Evolutionary conservation across 2,329 filamentous ascomycete genomes (phyloP), one percentile per base, ranked within the genome.

Genomic region (Diaporthe destruens): DNA sequence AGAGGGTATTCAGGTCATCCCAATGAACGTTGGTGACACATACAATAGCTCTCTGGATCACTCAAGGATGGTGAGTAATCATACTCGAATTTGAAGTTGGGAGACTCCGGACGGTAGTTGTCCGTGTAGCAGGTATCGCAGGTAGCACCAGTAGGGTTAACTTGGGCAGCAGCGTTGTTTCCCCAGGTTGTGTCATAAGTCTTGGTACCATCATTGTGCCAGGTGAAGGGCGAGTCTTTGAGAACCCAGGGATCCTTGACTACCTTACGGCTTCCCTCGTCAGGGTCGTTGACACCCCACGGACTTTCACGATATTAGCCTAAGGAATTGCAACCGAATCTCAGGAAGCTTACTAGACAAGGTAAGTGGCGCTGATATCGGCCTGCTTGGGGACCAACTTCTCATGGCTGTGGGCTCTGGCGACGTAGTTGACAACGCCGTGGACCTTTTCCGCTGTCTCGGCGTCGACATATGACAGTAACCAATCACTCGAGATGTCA

Each of bases 141-240:
- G 6, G 23, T 34, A 23, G 83, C 84, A 16, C 84, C 87, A 2
- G 78, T 80, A 20, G 86, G 86, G 80, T 88, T 88, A 61, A 79
- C 82, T 73, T 90, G 88, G 0, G 87, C 87, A 55, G 88, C 86
- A 54, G 77, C 89, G 75, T 91, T 91, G 82, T 91, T 91, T 53
- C 89, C 89, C 0, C 85, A 84, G 6, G 88, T 89, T 0, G 84
- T 86, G 53, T 84, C 87, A 79, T 87, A 90, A 49, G 81, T 83
- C 34, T 76, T 81, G 6, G 76, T 78, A 6, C 88, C 88, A 54
- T 87, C 84, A 23, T 80, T 81, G 68, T 87, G 80, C 88, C 88
- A 91, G 36, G 85, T 87, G 71, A 89, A 87, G 57, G 85, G 84
- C 9, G 87, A 89, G 8, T 85, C 80, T 16, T 74, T 71, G 0